Evolutionary conservation across 164 flowering plant genomes (phyloP), one percentile per base, ranked within the genome.

Genomic region (Pachysandra terminalis): DNA sequence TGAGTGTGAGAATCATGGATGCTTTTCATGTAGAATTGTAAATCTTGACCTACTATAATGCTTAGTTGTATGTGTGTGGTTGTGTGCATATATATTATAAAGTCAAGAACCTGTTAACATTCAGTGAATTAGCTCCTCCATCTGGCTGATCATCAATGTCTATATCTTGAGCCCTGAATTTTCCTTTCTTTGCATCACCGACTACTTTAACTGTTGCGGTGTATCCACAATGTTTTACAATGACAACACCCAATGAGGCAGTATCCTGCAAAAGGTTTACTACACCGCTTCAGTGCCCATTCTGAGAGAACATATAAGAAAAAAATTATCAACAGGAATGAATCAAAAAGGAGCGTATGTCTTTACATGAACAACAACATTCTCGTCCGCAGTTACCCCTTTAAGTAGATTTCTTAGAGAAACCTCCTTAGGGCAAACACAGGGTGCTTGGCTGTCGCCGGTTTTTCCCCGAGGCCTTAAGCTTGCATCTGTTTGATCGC

Each of bases 351-450:
- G 32, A 71, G 66, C 53, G 48, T 25, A 22, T 25, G 61, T 64
- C 69, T 96, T 81, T 79, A 94, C 98, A 80, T 80, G 91, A 71
- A 90, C 81, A 68, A 81, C 79, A 5, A 87, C 96, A 82, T 78
- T 95, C 76, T 95, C 98, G 79, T 91, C 92, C 48, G 96, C 97
- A 63, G 97, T 89, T 24, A 95, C 52, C 66, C 98, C 98, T 79
- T 92, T 95, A 32, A 95, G 83, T 61, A 95, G 77, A 75, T 83
- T 89, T 75, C 78, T 82, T 74, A 66, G 73, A 59, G 80, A 76
- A 72, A 77, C 73, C 67, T 88, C 91, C 65, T 79, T 70, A 41
- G 65, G 72, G 26, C 85, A 76, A 66, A 69, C 48, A 64, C 75
- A 68, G 26, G 75, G 61, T 27, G 60, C 66, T 51, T 62, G 77